Evolutionary conservation across 306 rosid species (phyloP).

Genomic region (Cucumis hystrix): DNA sequence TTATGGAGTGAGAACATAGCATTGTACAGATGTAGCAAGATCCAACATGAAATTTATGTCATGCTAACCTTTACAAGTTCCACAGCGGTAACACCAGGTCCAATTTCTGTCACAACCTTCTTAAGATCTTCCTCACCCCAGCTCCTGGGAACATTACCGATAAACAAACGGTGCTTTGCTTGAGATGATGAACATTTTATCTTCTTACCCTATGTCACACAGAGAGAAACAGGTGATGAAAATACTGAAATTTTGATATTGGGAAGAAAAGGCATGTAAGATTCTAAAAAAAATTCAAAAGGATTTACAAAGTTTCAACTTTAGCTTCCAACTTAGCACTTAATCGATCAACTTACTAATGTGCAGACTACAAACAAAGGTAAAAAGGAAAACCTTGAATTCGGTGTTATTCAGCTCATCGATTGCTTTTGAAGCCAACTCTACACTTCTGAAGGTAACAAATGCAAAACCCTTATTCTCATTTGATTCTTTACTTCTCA

Average conservation of each 20-base stretch:
- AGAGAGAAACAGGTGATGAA: slow-evolving; percentile 3
- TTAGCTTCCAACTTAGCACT: background rate
- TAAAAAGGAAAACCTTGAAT: slow-evolving; percentile 47
- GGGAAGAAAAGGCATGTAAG: background rate
- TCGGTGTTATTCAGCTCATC: slow-evolving; percentile 58
- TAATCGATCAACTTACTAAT: slow-evolving; percentile 3
- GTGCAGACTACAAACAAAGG: background rate
- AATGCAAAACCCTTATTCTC: slow-evolving; percentile 82
- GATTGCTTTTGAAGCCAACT: slow-evolving; percentile 82
- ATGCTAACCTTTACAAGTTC: slow-evolving; percentile 78
- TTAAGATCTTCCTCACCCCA: slow-evolving; percentile 80
- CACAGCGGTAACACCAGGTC: slow-evolving; percentile 78
- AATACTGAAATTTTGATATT: slow-evolving; percentile 5
- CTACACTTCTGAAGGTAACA: slow-evolving; percentile 68
- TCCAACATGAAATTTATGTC: background rate
- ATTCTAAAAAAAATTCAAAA: background rate
- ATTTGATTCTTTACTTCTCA: slow-evolving; percentile 67
- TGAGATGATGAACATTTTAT: slow-evolving; percentile 85
- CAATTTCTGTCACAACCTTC: slow-evolving; percentile 57
- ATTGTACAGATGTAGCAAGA: background rate
- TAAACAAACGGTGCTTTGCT: slow-evolving; percentile 91
- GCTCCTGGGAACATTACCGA: slow-evolving; percentile 88
- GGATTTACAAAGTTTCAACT: background rate
- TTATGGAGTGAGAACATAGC: background rate
- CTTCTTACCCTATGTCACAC: slow-evolving; percentile 49